Conservation (phyloP, 257 asterid species). For the Rubia yunnanensis region DNA sequence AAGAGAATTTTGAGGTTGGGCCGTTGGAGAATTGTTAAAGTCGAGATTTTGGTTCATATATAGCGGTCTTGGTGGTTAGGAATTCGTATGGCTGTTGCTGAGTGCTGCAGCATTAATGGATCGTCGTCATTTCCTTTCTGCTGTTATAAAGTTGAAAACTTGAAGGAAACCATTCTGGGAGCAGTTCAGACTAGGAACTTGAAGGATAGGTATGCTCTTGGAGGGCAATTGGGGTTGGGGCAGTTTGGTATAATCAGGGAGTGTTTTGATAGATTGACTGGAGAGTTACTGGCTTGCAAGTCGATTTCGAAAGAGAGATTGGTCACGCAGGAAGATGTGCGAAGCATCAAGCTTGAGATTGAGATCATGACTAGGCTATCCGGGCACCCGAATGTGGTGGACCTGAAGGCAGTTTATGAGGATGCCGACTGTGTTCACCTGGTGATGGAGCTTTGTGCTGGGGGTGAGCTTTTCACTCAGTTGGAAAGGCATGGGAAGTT, state of each 20-base stretch:
- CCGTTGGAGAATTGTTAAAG: constrained; percentile 13
- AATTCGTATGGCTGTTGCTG: constrained; percentile 69
- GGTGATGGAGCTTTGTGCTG: constrained; percentile 88
- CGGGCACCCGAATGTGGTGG: constrained; percentile 73
- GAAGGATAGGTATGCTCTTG: constrained; percentile 47
- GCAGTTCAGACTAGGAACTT: constrained; percentile 28
- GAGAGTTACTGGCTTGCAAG: constrained; percentile 72
- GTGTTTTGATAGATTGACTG: constrained; percentile 51
- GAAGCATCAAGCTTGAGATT: constrained; percentile 69
- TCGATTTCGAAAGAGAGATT: constrained; percentile 71
- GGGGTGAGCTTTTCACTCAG: constrained; percentile 76
- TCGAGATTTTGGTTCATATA: constrained; percentile 15
- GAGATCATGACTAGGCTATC: constrained; percentile 75
- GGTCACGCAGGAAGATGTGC: constrained; percentile 64
- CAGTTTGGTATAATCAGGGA: constrained; percentile 69
- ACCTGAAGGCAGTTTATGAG: constrained; percentile 70
- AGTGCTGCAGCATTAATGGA: constrained; percentile 39
- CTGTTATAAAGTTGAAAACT: constrained; percentile 42
- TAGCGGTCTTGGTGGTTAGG: constrained; percentile 18
- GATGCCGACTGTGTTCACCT: constrained; percentile 71
- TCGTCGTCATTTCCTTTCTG: constrained; percentile 27
- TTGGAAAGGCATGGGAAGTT: constrained; percentile 74
- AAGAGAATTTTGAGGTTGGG: constrained; percentile 6
- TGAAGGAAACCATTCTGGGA: constrained; percentile 46
- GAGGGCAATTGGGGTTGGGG: constrained; percentile 70